phyloP scores from a whole-genome alignment of 768 basidiomycete genomes.

The Fomitopsis pulvina region DNA sequence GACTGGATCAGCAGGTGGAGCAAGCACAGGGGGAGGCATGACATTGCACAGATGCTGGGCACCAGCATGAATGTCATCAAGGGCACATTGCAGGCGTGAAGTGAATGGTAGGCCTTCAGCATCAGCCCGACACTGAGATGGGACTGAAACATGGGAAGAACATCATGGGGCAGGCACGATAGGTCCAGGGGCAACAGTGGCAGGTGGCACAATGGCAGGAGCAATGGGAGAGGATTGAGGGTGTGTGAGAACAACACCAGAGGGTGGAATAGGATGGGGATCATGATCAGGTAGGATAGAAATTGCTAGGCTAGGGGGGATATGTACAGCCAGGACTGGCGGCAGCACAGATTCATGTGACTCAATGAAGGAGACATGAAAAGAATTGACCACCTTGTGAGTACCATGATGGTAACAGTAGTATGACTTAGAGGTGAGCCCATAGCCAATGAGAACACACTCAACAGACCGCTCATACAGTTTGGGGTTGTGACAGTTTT shows the following conservation, averaged over 20 bases:
- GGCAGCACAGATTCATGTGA: constrained; percentile 6
- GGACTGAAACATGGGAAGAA: not conserved
- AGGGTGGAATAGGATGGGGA: not conserved
- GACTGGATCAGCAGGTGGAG: not conserved
- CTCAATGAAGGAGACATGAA: constrained; percentile 19
- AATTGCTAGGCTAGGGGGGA: not conserved
- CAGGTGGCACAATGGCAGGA: not conserved
- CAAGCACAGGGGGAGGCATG: no score
- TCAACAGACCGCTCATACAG: constrained; percentile 12
- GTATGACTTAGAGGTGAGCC: constrained; percentile 18
- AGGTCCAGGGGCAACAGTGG: not conserved
- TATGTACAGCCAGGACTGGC: not conserved
- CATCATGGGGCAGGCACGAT: not conserved
- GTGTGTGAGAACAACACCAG: not conserved
- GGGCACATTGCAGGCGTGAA: not conserved
- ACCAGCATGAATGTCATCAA: constrained; percentile 1
- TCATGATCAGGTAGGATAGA: constrained; percentile 2
- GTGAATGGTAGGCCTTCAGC: constrained; percentile 2
- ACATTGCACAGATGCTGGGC: no score
- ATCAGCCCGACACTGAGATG: constrained; percentile 9
- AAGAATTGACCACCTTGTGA: constrained; percentile 8
- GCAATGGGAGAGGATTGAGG: not conserved
- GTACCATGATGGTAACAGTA: constrained; percentile 14
- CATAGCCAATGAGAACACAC: constrained; percentile 21
- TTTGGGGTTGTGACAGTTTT: constrained; percentile 16